Conservation (phyloP, 106 monocot species). For the Dendrobium nobile region DNA sequence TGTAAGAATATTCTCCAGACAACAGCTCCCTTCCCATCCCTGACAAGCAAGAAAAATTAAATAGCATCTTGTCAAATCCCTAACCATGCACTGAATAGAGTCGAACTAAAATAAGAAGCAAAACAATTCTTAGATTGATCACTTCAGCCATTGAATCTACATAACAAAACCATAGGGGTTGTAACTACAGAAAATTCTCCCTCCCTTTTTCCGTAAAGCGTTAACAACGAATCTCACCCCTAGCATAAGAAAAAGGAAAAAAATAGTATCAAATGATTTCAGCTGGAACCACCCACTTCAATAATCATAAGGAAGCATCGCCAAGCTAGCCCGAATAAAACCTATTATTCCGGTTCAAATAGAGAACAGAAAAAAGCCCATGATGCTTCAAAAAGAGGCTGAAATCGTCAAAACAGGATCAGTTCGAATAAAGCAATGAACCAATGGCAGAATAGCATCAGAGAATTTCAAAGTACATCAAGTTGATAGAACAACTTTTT, state of each 20-base stretch:
- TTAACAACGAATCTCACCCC: neutral
- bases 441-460: neutral
- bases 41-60: too few relatives aligned
- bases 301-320: neutral
- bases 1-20: too few relatives aligned
- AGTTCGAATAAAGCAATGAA: neutral
- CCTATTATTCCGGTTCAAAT: neutral
- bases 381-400: neutral
- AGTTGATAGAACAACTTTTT: neutral
- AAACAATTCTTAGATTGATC: neutral
- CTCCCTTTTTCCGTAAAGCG: neutral
- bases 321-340: neutral
- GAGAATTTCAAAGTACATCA: neutral
- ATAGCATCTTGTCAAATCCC: neutral
- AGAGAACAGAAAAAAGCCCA: neutral
- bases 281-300: neutral
- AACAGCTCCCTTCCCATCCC: too few relatives aligned
- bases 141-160: neutral
- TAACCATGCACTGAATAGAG: neutral
- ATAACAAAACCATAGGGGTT: neutral
- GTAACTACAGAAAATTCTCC: neutral
- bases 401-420: neutral
- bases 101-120: neutral
- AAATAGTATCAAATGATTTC: neutral
- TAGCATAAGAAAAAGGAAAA: neutral